Conservation (phyloP, 2,329 filamentous ascomycete species). For the Elsinoe australis region DNA sequence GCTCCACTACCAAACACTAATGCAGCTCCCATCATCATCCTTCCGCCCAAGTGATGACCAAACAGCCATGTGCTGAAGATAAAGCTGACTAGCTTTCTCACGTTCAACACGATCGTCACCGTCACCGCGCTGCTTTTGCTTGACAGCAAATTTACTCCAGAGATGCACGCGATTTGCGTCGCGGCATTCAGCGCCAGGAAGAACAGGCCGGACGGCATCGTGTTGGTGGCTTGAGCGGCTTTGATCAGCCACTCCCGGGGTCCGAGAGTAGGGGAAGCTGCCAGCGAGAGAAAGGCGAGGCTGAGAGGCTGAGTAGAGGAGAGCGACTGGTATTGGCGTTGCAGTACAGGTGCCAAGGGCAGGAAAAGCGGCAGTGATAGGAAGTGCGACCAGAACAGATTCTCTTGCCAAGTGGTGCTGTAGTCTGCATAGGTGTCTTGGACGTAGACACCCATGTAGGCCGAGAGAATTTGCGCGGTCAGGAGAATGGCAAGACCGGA, state of each 20-base stretch:
- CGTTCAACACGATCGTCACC: slow-evolving; percentile 92
- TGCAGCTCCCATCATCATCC: slow-evolving; percentile 71
- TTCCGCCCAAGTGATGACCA: slow-evolving; percentile 68
- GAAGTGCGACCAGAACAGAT: slow-evolving; percentile 83
- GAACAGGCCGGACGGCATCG: slow-evolving; percentile 58
- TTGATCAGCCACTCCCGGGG: slow-evolving; percentile 30
- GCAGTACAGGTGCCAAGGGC: slow-evolving; percentile 60
- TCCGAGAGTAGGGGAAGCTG: slow-evolving; percentile 18
- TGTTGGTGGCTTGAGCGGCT: slow-evolving; percentile 20
- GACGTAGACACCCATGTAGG: slow-evolving; percentile 91
- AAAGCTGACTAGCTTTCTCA: slow-evolving; percentile 86
- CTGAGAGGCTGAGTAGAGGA: slow-evolving; percentile 54
- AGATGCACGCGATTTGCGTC: slow-evolving; percentile 91
- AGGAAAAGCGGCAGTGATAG: slow-evolving; percentile 70
- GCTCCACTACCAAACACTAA: slow-evolving; percentile 89
- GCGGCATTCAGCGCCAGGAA: slow-evolving; percentile 69
- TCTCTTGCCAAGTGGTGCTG: slow-evolving; percentile 88
- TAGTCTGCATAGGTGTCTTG: slow-evolving; percentile 82
- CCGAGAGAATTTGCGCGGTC: slow-evolving; percentile 79
- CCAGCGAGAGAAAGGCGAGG: slow-evolving; percentile 26
- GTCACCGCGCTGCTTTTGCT: slow-evolving; percentile 84
- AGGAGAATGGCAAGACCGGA: slow-evolving; percentile 76
- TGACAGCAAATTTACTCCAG: slow-evolving; percentile 88
- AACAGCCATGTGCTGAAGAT: slow-evolving; percentile 90
- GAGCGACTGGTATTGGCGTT: slow-evolving; percentile 56